phyloP scores from a whole-genome alignment of 1,284 basidiomycete species.

The Melampsora americana region DNA sequence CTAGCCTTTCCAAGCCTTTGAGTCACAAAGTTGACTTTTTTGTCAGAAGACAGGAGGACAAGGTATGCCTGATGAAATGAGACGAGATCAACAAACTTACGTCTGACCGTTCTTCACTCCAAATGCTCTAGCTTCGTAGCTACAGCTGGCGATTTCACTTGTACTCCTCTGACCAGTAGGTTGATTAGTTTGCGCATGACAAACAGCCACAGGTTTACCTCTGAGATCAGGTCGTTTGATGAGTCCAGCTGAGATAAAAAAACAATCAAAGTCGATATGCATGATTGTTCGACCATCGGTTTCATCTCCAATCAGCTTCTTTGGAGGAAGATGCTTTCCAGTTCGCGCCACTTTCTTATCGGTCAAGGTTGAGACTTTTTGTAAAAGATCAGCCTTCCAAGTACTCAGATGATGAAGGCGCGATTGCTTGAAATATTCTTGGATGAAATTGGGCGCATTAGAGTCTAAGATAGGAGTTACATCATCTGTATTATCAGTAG shows the following conservation, averaged over 20 bases:
- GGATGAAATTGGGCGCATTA: conserved; percentile 68
- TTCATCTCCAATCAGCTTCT: conserved; percentile 53
- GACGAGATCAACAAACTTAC: conserved; percentile 55
- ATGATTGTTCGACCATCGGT: conserved; percentile 67
- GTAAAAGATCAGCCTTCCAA: conserved; percentile 87
- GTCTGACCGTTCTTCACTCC: conserved; percentile 95
- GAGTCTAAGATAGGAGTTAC: not conserved
- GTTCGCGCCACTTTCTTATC: conserved; percentile 19
- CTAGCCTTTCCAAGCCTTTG: conserved; percentile 73
- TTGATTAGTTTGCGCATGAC: conserved; percentile 76
- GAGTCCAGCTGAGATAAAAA: conserved; percentile 89
- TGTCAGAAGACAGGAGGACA: conserved; percentile 13
- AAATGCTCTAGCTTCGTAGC: conserved; percentile 83
- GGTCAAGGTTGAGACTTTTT: conserved; percentile 59
- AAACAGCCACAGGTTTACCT: conserved; percentile 87
- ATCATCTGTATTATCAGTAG: too few relatives aligned
- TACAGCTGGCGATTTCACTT: conserved; percentile 89
- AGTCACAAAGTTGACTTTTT: conserved; percentile 2
- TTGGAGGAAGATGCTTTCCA: conserved; percentile 17
- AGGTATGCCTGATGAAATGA: not conserved
- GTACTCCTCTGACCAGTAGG: conserved; percentile 68
- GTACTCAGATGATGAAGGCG: conserved; percentile 84
- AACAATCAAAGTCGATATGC: conserved; percentile 96
- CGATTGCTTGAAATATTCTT: conserved; percentile 84
- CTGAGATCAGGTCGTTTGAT: conserved; percentile 71